Conservation (phyloP, 169 alveolate species). For the Theileria luwenshuni region DNA sequence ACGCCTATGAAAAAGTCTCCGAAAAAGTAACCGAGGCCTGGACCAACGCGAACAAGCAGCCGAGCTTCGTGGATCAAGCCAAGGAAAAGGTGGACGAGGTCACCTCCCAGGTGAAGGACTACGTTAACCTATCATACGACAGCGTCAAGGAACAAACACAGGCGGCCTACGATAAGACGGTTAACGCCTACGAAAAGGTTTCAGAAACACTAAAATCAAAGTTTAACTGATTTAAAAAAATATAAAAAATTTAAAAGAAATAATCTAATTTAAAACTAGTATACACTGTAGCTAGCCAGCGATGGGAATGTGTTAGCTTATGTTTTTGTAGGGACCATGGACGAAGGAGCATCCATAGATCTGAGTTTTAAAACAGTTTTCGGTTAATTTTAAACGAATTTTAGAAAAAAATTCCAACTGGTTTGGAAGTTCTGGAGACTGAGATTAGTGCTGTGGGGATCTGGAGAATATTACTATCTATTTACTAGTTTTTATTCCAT, state of each 20-base stretch:
- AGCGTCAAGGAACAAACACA: slow-evolving; percentile 6
- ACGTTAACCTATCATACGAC: neutral
- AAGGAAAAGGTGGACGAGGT: slow-evolving; percentile 6
- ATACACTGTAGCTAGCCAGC: too few relatives aligned
- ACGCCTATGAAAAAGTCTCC: too few relatives aligned
- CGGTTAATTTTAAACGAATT: neutral
- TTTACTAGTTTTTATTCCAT: neutral
- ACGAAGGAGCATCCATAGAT: neutral
- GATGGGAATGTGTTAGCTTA: too few relatives aligned
- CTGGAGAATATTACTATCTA: neutral
- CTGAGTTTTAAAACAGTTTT: too few relatives aligned
- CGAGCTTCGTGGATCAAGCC: neutral
- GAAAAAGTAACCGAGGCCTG: neutral
- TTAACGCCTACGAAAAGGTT: slow-evolving; percentile 10
- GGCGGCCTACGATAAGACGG: too few relatives aligned
- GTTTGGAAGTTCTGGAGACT: too few relatives aligned
- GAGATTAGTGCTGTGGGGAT: slow-evolving; percentile 13
- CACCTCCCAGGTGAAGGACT: neutral
- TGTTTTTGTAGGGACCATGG: neutral
- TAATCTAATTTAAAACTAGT: too few relatives aligned
- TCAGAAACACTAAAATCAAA: neutral
- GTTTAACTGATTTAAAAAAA: neutral
- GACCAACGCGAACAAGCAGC: neutral
- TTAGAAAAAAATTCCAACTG: neutral
- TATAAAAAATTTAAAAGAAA: too few relatives aligned